Evolutionary conservation across 2,329 filamentous ascomycete species (phyloP).

Genomic region (Colletotrichum euphorbiae): DNA sequence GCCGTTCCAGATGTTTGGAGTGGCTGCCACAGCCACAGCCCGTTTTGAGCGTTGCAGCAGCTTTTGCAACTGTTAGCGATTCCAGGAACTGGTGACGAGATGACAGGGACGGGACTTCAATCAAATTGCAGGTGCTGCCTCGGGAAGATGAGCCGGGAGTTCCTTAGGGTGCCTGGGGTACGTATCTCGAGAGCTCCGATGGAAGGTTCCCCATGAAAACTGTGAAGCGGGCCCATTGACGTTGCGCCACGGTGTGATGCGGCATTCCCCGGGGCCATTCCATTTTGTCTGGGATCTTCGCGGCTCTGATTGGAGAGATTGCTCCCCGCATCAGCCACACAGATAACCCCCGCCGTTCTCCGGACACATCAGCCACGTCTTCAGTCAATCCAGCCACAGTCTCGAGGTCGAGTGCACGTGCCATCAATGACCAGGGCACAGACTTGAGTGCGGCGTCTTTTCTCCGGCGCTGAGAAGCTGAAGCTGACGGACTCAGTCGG

Average conservation of each 20-base stretch:
- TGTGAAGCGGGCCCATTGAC: neutral
- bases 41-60: neutral
- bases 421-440: neutral
- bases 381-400: neutral
- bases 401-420: neutral
- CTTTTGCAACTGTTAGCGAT: neutral
- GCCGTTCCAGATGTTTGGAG: neutral
- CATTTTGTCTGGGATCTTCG: too few relatives aligned
- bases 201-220: neutral
- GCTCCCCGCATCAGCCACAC: conserved; percentile 12
- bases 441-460: neutral
- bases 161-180: too few relatives aligned
- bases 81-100: neutral
- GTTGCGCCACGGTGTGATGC: neutral
- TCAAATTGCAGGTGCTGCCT: conserved; percentile 1
- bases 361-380: neutral
- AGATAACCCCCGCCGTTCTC: too few relatives aligned
- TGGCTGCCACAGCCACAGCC: neutral
- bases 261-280: too few relatives aligned
- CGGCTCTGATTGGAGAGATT: neutral
- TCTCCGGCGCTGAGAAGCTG: neutral
- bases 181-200: too few relatives aligned
- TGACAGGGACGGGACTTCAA: neutral
- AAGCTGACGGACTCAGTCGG: neutral
- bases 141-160: conserved; percentile 1